Percentiles rank a stretch among this genome's conserved stretches.
Conservation (phyloP, 2,329 filamentous ascomycete genomes). For the Aspergillus tamarii region DNA sequence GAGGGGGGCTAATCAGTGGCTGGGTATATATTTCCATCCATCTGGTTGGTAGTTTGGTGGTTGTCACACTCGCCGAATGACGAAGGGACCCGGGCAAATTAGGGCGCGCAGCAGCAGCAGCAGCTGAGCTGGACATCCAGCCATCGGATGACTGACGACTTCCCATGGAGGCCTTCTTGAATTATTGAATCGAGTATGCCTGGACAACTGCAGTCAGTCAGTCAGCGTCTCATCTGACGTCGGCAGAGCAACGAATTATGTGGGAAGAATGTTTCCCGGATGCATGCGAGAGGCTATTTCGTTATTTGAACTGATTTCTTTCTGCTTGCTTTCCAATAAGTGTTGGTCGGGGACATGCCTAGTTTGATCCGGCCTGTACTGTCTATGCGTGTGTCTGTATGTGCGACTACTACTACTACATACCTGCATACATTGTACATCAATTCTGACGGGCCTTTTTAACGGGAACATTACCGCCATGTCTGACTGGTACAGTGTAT, state of each 20-base stretch:
- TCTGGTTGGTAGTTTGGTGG: not conserved
- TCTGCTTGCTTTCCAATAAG: not conserved
- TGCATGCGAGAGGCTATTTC: not conserved
- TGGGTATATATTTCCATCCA: slow-evolving; percentile 1
- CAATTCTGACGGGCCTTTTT: not conserved
- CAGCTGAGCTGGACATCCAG: not conserved
- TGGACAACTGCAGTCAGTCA: not conserved
- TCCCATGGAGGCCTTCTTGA: not conserved
- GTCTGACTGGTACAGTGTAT: not conserved
- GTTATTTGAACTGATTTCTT: not conserved
- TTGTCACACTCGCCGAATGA: not conserved
- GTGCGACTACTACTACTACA: not conserved
- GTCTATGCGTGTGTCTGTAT: not conserved
- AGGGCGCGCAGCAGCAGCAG: not conserved
- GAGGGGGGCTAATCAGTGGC: not conserved
- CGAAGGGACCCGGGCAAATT: not conserved
- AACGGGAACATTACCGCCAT: not conserved
- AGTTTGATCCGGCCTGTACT: not conserved
- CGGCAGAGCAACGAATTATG: slow-evolving; percentile 13
- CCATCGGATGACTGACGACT: not conserved
- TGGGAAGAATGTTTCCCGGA: slow-evolving; percentile 3
- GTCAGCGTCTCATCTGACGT: slow-evolving; percentile 5
- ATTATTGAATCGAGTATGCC: not conserved
- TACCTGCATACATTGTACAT: not conserved
- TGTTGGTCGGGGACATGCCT: not conserved